A percentile compares a stretch with the other conserved stretches of the same genome.
These are phyloP conservation scores for Hibiscus trionum DNA, from an alignment of 345 rosid genomes.

Conservation along the genomic window DNA sequence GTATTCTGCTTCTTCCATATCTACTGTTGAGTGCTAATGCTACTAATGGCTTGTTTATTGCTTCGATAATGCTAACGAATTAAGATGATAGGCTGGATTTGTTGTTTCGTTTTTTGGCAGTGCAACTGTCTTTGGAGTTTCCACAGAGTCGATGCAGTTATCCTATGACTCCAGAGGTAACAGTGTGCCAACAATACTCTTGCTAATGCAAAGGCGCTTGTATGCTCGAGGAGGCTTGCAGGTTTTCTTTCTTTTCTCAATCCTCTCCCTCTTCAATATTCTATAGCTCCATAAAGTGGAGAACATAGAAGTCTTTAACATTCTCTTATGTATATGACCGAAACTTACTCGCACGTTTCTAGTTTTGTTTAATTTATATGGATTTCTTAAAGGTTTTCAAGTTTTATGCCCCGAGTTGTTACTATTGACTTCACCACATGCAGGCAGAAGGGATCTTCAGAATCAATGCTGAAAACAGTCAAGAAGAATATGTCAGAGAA, in stretches of 20 bases:
- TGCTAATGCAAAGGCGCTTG: conserved; percentile 79
- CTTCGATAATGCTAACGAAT: not conserved
- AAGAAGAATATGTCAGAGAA: conserved; percentile 82
- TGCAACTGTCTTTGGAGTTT: conserved; percentile 91
- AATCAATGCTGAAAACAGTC: conserved; percentile 76
- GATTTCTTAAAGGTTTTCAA: not conserved
- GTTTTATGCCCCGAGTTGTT: not conserved
- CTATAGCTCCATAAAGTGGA: not conserved
- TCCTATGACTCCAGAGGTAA: conserved; percentile 85
- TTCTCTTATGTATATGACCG: not conserved
- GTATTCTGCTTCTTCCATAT: not conserved
- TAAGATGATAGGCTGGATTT: not conserved
- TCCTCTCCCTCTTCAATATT: not conserved
- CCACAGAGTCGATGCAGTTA: conserved; percentile 92
- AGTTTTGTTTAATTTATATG: conserved; percentile 1
- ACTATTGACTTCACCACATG: not conserved
- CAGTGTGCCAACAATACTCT: conserved; percentile 79
- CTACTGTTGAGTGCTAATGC: not conserved
- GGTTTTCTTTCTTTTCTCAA: conserved; percentile 24
- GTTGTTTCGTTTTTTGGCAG: conserved; percentile 27
- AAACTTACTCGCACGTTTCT: not conserved
- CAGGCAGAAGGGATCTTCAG: conserved; percentile 93
- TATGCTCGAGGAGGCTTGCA: conserved; percentile 83
- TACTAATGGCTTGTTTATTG: not conserved
- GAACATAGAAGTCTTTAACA: not conserved